A percentile compares a stretch with the other conserved stretches of the same genome.
These are phyloP conservation scores for Euptelea pleiosperma DNA, from an alignment of 164 flowering plant species.

Conservation along the genomic window DNA sequence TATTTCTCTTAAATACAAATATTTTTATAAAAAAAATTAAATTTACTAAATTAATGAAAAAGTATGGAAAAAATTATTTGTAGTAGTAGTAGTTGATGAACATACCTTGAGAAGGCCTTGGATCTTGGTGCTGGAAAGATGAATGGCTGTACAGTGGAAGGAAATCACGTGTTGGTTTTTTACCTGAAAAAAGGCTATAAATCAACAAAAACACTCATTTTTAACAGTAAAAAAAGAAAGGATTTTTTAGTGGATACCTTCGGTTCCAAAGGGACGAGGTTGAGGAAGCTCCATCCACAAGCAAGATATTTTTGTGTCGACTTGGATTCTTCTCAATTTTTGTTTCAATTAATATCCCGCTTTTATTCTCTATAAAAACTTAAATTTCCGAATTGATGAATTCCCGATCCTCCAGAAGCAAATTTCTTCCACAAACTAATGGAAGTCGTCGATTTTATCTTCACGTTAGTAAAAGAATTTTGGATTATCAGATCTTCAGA, in stretches of 20 bases:
- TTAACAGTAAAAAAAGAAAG: too few relatives aligned
- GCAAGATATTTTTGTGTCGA: not conserved
- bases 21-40: too few relatives aligned
- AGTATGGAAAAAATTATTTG: too few relatives aligned
- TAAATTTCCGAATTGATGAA: not conserved
- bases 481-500: not conserved
- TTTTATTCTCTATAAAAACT: not conserved
- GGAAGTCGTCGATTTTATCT: not conserved
- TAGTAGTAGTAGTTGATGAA: too few relatives aligned
- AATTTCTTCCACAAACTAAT: not conserved
- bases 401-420: not conserved
- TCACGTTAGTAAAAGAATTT: not conserved
- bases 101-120: constrained; percentile 69
- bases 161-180: constrained; percentile 76
- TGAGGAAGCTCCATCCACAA: constrained; percentile 82
- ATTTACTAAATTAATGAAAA: too few relatives aligned
- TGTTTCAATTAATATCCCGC: not conserved
- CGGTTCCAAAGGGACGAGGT: constrained; percentile 55
- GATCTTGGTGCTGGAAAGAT: constrained; percentile 64
- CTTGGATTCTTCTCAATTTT: too few relatives aligned
- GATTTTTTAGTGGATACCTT: constrained; percentile 39
- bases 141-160: constrained; percentile 67
- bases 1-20: too few relatives aligned
- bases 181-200: constrained; percentile 37
- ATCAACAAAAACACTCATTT: not conserved